Base-by-base conservation (phyloP, 2,329 filamentous ascomycete genomes). In the Botrytis fabae region DNA sequence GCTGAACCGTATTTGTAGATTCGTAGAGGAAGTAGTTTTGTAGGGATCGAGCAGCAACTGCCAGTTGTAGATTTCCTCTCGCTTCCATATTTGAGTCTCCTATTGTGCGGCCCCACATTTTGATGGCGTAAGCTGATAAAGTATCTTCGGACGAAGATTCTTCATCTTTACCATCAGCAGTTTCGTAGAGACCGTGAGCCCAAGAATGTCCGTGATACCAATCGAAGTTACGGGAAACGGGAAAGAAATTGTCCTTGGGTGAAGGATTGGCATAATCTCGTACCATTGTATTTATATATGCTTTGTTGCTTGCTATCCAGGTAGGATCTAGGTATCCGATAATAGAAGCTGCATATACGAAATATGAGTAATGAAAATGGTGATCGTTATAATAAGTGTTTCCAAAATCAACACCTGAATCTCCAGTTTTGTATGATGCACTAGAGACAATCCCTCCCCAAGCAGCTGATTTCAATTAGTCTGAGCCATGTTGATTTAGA, bases 131-230 rank as follows among this genome's bases (percentile, higher is more conserved):
- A 10, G 90, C 89, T 74, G 92, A 91, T 89, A 98, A 94, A 75
- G 90, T 90, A 82, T 98, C 96, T 83, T 98, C 95, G 0, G 93
- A 95, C 63, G 92, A 93, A 44, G 93, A 96, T 81, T 98, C 96
- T 83, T 95, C 88, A 81, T 95, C 90, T 83, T 95, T 95, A 74
- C 93, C 93, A 80, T 95, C 92, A 72, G 84, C 85, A 54, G 88
- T 86, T 75, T 92, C 88, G 78, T 89, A 93, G 8, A 95, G 83
- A 1, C 93, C 93, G 72, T 93, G 94, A 3, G 95, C 95, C 94
- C 95, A 98, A 73, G 92, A 94, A 85, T 98, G 96, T 2, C 95
- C 96, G 79, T 97, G 90, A 81, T 91, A 98, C 93, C 94, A 98
- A 46, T 74, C 96, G 80, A 98, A 98, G 73, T 86, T 89, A 66